Evolutionary conservation across 78 protist genomes (phyloP).

Genomic region (Monocercomonoides exilis): DNA sequence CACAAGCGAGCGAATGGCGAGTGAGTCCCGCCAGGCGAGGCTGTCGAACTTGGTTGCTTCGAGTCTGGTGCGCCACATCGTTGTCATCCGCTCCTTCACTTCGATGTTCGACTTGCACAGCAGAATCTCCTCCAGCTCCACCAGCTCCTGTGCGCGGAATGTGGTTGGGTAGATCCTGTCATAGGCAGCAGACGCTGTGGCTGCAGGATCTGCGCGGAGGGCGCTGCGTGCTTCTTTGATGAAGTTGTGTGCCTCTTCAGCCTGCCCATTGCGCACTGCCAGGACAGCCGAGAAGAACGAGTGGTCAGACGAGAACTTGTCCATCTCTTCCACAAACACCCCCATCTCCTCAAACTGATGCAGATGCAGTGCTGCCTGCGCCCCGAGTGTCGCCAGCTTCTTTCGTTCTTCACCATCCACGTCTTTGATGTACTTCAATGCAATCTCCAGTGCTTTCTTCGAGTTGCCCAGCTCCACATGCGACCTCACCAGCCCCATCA

Average conservation of each 20-base stretch:
- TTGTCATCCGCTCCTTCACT: background rate
- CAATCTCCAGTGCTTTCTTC: background rate
- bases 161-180: background rate
- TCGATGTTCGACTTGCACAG: background rate
- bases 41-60: background rate
- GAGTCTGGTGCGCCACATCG: conserved; percentile 3
- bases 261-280: background rate
- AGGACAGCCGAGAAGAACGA: conserved; percentile 2
- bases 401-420: background rate
- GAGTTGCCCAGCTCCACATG: background rate
- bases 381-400: background rate
- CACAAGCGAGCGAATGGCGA: conserved; percentile 21
- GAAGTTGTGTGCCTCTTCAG: background rate
- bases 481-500: background rate
- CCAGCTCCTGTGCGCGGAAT: conserved; percentile 18
- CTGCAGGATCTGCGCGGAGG: background rate
- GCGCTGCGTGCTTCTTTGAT: background rate
- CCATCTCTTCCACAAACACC: background rate
- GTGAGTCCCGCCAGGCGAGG: conserved; percentile 8
- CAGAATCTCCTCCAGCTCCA: conserved; percentile 29
- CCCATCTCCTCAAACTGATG: background rate
- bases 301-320: background rate
- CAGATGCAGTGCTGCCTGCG: background rate
- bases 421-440: background rate
- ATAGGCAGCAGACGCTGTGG: background rate